Percentiles rank a stretch among this genome's conserved stretches.
These are phyloP conservation scores for Wakefieldia striispora DNA, from an alignment of 768 basidiomycete species.

Conservation along the genomic window DNA sequence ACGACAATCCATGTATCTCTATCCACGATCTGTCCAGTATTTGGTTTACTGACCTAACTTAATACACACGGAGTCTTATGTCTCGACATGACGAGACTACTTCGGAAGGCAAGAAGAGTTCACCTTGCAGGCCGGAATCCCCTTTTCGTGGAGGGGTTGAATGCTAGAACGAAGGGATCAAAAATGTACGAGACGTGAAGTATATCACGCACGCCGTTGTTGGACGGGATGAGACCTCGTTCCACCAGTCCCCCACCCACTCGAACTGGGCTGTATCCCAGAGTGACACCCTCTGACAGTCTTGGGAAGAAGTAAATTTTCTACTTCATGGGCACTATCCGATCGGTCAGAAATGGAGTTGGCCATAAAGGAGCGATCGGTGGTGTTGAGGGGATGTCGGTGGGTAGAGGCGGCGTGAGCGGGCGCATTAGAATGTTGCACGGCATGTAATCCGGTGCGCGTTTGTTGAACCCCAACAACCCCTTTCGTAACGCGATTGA, in stretches of 20 bases:
- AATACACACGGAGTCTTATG: conserved; percentile 4
- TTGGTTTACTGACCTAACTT: conserved; percentile 17
- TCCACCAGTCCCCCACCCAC: conserved; percentile 38
- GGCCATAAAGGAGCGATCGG: conserved; percentile 44
- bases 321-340: conserved; percentile 72
- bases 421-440: conserved; percentile 19
- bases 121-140: conserved; percentile 48
- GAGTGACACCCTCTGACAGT: conserved; percentile 16
- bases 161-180: conserved; percentile 33
- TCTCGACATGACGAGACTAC: not conserved
- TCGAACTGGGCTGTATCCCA: conserved; percentile 23
- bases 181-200: not conserved
- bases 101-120: not conserved
- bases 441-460: conserved; percentile 30
- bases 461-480: conserved; percentile 33
- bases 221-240: conserved; percentile 22
- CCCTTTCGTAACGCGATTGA: conserved; percentile 43
- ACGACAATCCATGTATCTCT: conserved; percentile 23
- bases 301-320: conserved; percentile 50
- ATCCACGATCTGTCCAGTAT: conserved; percentile 11
- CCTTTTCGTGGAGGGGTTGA: conserved; percentile 42
- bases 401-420: conserved; percentile 27
- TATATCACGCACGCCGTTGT: conserved; percentile 25
- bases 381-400: conserved; percentile 43
- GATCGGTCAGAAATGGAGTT: conserved; percentile 55